Conservation (phyloP, 2,329 filamentous ascomycete species). For the Cryphonectria nitschkei region DNA sequence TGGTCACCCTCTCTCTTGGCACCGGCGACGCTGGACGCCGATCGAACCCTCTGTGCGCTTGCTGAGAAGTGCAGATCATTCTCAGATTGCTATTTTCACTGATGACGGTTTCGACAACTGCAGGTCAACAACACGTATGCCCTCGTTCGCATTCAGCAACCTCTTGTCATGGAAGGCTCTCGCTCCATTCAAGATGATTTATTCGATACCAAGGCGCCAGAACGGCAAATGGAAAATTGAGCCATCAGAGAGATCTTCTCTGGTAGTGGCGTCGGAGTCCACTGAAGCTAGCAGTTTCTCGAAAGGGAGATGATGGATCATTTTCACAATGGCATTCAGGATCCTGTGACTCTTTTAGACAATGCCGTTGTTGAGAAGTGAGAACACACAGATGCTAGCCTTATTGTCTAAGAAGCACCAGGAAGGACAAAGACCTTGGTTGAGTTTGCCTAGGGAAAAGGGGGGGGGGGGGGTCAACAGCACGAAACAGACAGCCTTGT, state of each 20-base stretch:
- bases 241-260: background rate
- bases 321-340: background rate
- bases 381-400: background rate
- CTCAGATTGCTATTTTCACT: background rate
- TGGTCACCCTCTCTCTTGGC: slow-evolving; percentile 14
- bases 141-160: background rate
- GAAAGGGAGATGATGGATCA: background rate
- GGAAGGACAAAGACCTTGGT: background rate
- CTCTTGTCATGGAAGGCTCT: background rate
- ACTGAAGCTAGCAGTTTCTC: background rate
- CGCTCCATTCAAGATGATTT: background rate
- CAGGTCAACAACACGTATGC: background rate
- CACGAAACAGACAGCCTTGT: background rate
- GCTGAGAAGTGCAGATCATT: background rate
- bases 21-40: slow-evolving; percentile 2
- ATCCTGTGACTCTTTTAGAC: background rate
- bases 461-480: background rate
- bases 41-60: background rate
- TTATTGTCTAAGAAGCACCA: background rate
- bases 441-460: background rate
- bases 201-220: background rate
- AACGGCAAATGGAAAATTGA: background rate
- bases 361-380: background rate
- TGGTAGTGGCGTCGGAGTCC: background rate
- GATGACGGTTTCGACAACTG: background rate